phyloP scores from a whole-genome alignment of 805 yeast species.

The Kuraishia cidri region DNA sequence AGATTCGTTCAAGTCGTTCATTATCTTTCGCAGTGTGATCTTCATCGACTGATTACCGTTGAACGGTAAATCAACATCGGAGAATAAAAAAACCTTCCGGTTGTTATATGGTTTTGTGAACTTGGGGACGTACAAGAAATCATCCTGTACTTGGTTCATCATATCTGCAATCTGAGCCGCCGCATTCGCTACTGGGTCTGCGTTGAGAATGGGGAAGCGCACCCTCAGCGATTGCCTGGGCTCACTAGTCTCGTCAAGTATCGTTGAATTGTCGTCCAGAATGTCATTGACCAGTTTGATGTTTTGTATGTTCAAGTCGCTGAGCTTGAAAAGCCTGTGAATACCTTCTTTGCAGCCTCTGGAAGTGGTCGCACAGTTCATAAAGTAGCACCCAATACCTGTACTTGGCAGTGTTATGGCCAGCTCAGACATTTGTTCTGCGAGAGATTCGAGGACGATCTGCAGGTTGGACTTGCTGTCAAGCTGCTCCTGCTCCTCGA shows the following conservation, averaged over 20 bases:
- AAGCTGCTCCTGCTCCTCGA: conserved; percentile 19
- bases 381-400: conserved; percentile 66
- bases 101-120: conserved; percentile 37
- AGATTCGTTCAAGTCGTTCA: conserved; percentile 50
- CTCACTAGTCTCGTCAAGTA: conserved; percentile 7
- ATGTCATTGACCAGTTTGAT: conserved; percentile 48
- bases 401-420: conserved; percentile 59
- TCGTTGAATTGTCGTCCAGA: conserved; percentile 30
- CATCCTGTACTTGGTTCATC: conserved; percentile 44
- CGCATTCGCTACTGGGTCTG: conserved; percentile 12
- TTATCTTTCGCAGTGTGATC: conserved; percentile 42
- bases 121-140: conserved; percentile 32
- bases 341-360: conserved; percentile 31
- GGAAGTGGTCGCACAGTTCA: conserved; percentile 35
- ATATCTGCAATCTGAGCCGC: conserved; percentile 28
- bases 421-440: conserved; percentile 55
- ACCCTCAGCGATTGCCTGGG: conserved; percentile 9
- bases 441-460: conserved; percentile 47
- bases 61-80: conserved; percentile 67
- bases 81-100: conserved; percentile 59
- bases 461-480: conserved; percentile 31
- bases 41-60: conserved; percentile 28
- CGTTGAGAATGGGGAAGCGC: conserved; percentile 16
- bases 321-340: conserved; percentile 38
- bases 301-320: conserved; percentile 43